These are phyloP conservation scores for Diospyros kaki DNA, from an alignment of 148 eudicot species.

Conservation along the genomic window DNA sequence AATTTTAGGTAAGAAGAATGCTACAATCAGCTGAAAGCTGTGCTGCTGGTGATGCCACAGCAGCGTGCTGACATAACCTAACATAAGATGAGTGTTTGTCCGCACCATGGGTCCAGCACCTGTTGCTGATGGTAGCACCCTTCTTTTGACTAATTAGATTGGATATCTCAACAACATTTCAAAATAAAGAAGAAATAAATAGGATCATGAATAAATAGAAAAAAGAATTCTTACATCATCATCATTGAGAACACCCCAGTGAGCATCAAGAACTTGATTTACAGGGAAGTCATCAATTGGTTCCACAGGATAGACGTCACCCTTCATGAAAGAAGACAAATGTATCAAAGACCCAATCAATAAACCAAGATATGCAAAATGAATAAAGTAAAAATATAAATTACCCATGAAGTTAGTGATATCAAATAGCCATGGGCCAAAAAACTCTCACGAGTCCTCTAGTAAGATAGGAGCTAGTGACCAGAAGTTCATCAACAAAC, in stretches of 20 bases:
- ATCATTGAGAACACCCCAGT: constrained; percentile 83
- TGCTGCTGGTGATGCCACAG: too few relatives aligned
- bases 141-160: too few relatives aligned
- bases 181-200: background rate
- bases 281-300: constrained; percentile 38
- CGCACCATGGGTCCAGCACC: background rate
- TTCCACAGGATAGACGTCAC: constrained; percentile 98
- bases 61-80: too few relatives aligned
- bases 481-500: background rate
- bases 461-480: background rate
- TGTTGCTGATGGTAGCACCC: background rate
- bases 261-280: constrained; percentile 88
- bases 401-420: background rate
- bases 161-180: too few relatives aligned
- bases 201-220: background rate
- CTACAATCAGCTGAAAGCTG: too few relatives aligned
- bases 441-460: background rate
- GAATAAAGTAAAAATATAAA: background rate
- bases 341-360: background rate
- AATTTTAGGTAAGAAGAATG: background rate
- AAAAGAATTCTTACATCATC: constrained; percentile 64
- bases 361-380: too few relatives aligned
- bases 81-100: too few relatives aligned
- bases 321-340: constrained; percentile 42
- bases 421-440: background rate